These are phyloP conservation scores for Teratosphaeria epicoccoides DNA, from an alignment of 2,329 filamentous ascomycete genomes.

Conservation along the genomic window DNA sequence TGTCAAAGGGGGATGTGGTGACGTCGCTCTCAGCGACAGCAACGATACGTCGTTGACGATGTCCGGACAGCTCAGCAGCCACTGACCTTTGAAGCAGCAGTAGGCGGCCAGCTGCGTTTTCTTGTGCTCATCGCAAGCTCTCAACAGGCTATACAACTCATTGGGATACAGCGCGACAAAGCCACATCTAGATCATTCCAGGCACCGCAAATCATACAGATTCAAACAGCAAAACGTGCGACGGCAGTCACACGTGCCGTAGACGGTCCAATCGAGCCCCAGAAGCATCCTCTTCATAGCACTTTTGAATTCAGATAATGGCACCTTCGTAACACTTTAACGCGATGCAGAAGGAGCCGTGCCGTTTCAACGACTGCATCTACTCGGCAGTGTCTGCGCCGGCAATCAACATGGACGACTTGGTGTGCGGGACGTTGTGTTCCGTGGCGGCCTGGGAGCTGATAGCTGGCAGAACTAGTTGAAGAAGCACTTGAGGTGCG, in stretches of 20 bases:
- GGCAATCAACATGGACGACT: background rate
- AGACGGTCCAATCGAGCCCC: background rate
- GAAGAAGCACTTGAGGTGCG: background rate
- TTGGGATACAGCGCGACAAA: background rate
- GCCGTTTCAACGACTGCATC: background rate
- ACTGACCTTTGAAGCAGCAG: background rate
- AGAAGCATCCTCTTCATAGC: background rate
- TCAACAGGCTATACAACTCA: background rate
- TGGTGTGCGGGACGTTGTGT: background rate
- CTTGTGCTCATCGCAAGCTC: background rate
- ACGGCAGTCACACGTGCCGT: background rate
- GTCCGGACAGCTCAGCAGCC: background rate
- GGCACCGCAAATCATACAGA: background rate
- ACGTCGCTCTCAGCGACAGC: background rate
- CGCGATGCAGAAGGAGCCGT: background rate
- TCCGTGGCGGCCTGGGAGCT: background rate
- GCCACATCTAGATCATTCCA: background rate
- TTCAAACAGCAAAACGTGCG: background rate
- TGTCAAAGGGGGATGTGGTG: background rate
- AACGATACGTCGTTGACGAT: background rate
- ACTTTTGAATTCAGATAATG: background rate
- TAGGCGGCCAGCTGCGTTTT: background rate
- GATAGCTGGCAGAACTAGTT: background rate
- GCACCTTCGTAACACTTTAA: background rate
- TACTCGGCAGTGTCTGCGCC: background rate